phyloP scores from a whole-genome alignment of 108 stramenopile species.

The Skeletonema marinoi region DNA sequence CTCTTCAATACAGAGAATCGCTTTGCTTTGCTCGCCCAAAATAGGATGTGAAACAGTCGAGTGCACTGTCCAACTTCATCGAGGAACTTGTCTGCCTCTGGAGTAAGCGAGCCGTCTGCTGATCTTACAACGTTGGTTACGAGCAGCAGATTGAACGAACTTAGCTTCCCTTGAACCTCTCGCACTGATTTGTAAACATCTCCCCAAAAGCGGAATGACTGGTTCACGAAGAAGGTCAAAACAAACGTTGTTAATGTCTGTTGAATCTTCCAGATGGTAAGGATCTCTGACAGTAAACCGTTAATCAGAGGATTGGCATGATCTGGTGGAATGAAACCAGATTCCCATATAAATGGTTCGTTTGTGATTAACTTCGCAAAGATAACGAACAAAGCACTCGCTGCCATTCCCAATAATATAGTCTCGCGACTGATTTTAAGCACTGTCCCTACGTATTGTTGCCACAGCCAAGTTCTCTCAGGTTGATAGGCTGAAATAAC shows the following conservation, averaged over 20 bases:
- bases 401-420: conserved; percentile 5
- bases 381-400: conserved; percentile 21
- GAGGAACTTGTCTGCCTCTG: conserved; percentile 14
- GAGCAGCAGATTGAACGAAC: conserved; percentile 9
- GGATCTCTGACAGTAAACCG: neutral
- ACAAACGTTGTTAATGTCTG: conserved; percentile 28
- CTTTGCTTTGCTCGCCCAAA: conserved; percentile 27
- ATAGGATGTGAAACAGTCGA: conserved; percentile 28
- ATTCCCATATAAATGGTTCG: neutral
- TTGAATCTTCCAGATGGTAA: conserved; percentile 13
- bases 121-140: neutral
- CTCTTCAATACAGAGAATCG: conserved; percentile 13
- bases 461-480: conserved; percentile 30
- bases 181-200: conserved; percentile 22
- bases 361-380: neutral
- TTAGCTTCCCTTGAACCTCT: conserved; percentile 18
- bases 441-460: conserved; percentile 24
- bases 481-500: conserved; percentile 26
- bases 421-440: conserved; percentile 12
- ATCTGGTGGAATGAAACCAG: conserved; percentile 7
- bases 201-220: conserved; percentile 30
- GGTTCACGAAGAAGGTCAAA: conserved; percentile 37
- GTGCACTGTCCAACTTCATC: conserved; percentile 20
- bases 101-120: neutral
- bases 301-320: neutral